Evolutionary conservation across 768 basidiomycete genomes (phyloP).

Genomic region (Phanerochaete carnosa): DNA sequence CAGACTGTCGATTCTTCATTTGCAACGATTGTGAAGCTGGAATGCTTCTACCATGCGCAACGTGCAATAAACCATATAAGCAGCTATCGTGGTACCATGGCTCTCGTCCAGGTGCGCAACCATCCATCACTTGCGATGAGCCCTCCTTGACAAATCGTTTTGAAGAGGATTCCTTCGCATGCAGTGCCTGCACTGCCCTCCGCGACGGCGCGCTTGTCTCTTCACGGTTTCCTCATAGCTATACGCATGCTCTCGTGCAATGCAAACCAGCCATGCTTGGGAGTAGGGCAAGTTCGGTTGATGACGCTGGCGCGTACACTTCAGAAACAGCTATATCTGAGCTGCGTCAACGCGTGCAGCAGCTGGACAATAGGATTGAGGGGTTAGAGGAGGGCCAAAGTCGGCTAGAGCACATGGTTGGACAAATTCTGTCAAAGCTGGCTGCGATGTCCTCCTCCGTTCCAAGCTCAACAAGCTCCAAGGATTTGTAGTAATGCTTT

Average conservation of each 20-base stretch:
- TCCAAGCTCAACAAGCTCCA: too few relatives aligned
- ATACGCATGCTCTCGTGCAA: not conserved
- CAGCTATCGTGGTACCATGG: slow-evolving; percentile 8
- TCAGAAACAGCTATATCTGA: not conserved
- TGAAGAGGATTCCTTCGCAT: not conserved
- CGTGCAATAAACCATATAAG: slow-evolving; percentile 2
- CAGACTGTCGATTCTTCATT: slow-evolving; percentile 4
- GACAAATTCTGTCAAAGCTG: not conserved
- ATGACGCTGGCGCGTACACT: not conserved
- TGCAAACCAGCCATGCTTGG: not conserved
- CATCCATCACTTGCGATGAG: not conserved
- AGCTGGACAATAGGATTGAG: not conserved
- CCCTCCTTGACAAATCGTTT: not conserved
- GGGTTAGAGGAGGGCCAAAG: not conserved
- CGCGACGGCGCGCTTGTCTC: not conserved
- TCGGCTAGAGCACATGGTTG: not conserved
- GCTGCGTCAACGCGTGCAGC: not conserved
- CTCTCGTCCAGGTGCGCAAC: not conserved
- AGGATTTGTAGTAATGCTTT: too few relatives aligned
- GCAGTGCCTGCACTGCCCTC: not conserved
- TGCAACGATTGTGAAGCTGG: slow-evolving; percentile 12
- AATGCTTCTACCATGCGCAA: not conserved
- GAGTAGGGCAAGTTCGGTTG: not conserved
- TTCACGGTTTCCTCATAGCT: not conserved
- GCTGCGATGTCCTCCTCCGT: too few relatives aligned